phyloP scores from a whole-genome alignment of 176 grass and related monocot species.

The Ananas comosus region DNA sequence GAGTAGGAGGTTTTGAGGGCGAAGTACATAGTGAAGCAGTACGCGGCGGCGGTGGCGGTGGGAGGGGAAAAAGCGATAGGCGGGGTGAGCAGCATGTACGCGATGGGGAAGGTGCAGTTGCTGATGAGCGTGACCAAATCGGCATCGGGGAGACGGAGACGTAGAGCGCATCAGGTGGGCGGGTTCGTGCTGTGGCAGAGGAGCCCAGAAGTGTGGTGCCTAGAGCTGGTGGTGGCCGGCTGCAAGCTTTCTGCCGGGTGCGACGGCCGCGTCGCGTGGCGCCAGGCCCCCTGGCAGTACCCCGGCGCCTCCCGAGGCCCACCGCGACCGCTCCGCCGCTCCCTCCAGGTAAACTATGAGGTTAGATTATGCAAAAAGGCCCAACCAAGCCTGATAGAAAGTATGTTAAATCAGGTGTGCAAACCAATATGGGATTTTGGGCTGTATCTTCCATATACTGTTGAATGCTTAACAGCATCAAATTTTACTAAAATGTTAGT shows the following conservation, averaged over 20 bases:
- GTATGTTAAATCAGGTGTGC: no score
- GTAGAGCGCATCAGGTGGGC: neutral
- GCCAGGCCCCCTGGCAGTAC: conserved; percentile 6
- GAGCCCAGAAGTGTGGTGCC: neutral
- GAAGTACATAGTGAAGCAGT: conserved; percentile 20
- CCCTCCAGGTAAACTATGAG: conserved; percentile 9
- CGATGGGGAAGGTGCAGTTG: conserved; percentile 21
- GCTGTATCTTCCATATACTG: no score
- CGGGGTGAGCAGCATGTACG: conserved; percentile 13
- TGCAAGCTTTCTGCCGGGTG: conserved; percentile 18
- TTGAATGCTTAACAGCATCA: no score
- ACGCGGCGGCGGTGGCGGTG: conserved; percentile 9
- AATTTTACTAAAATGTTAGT: no score
- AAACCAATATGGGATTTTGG: no score
- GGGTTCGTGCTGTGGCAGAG: conserved; percentile 27
- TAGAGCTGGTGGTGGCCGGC: conserved; percentile 17
- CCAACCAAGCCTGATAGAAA: no score
- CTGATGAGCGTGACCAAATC: neutral
- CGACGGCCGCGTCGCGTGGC: conserved; percentile 17
- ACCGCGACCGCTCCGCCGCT: conserved; percentile 19
- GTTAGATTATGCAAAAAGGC: no score
- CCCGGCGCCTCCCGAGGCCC: conserved; percentile 13
- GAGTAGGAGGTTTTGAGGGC: conserved; percentile 8
- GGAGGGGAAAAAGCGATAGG: conserved; percentile 12
- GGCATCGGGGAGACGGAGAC: neutral